Evolutionary conservation across 768 basidiomycete genomes (phyloP).

Genomic region (Mycena alexandri): DNA sequence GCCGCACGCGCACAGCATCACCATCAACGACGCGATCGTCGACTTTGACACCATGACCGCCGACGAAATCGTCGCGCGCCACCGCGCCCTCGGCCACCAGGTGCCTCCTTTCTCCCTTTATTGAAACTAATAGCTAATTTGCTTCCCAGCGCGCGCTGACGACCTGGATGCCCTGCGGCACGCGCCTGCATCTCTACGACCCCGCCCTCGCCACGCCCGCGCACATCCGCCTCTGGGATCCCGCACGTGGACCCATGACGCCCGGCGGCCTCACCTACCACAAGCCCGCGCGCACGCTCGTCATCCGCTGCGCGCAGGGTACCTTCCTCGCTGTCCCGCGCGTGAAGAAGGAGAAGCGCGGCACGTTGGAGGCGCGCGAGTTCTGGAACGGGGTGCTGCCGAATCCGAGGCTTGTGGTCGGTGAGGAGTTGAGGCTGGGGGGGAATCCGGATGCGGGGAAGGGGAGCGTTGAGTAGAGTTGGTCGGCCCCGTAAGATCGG

Average conservation of each 20-base stretch:
- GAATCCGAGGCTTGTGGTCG: conserved; percentile 15
- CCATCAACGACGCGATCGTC: conserved; percentile 61
- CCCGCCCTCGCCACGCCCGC: conserved; percentile 31
- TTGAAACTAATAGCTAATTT: neutral
- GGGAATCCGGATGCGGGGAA: neutral
- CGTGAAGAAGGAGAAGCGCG: conserved; percentile 70
- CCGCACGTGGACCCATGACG: conserved; percentile 7
- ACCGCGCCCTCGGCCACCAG: conserved; percentile 80
- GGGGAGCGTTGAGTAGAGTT: too few species aligned
- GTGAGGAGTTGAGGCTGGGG: conserved; percentile 30
- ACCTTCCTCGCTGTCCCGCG: conserved; percentile 65
- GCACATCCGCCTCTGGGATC: too few species aligned
- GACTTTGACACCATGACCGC: conserved; percentile 73
- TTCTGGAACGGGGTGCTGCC: conserved; percentile 81
- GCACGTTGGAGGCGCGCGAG: conserved; percentile 66
- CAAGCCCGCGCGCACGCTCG: conserved; percentile 51
- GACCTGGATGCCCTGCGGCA: conserved; percentile 49
- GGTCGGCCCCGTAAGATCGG: too few species aligned
- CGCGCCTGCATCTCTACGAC: conserved; percentile 57
- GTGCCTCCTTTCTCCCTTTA: conserved; percentile 45
- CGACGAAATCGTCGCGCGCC: conserved; percentile 62
- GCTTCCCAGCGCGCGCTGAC: conserved; percentile 48
- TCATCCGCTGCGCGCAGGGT: conserved; percentile 68
- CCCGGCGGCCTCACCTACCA: conserved; percentile 54
- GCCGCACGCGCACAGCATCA: conserved; percentile 73